Evolutionary conservation across 805 yeast species (phyloP), one percentile per base, ranked within the genome.

Genomic region (Lipomyces yamanashiensis): DNA sequence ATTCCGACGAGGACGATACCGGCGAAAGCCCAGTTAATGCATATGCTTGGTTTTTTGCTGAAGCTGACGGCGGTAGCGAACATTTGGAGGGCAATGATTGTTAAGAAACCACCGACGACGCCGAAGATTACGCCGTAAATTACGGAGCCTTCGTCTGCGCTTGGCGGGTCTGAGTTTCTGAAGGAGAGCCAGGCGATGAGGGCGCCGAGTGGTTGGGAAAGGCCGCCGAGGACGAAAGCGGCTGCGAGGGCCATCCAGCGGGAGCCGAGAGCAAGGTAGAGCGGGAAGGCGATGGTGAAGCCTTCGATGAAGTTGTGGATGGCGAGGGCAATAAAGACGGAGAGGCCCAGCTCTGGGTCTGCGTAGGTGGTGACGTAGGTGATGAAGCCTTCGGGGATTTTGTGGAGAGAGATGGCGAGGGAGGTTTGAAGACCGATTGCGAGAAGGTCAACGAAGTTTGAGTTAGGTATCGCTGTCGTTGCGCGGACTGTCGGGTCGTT

Each of bases 251-350:
- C 96, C 67, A 84, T 81, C 34, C 76, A 70, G 51, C 90, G 79
- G 0, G 85, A 81, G 49, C 84, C 79, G 66, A 93, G 79, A 8
- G 96, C 90, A 57, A 92, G 83, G 73, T 88, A 95, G 39, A 93
- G 79, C 0, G 98, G 98, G 52, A 92, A 79, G 13, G 96, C 90
- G 89, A 93, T 92, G 15, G 95, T 85, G 74, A 95, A 92, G 0
- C 98, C 99, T 74, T 93, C 99, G 23, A 92, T 87, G 69, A 91
- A 87, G 75, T 95, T 95, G 77, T 93, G 99, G 36, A 95, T 84
- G 12, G 92, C 85, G 72, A 93, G 80, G 54, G 97, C 91, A 21
- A 92, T 74, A 72, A 95, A 92, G 12, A 93, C 90, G 15, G 90
- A 82, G 21, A 91, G 70, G 0, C 98, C 98, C 34, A 92, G 76